A percentile compares a stretch with the other conserved stretches of the same genome.
Evolutionary conservation across 1,284 basidiomycete species (phyloP).

Genomic region (Agroathelia rolfsii): DNA sequence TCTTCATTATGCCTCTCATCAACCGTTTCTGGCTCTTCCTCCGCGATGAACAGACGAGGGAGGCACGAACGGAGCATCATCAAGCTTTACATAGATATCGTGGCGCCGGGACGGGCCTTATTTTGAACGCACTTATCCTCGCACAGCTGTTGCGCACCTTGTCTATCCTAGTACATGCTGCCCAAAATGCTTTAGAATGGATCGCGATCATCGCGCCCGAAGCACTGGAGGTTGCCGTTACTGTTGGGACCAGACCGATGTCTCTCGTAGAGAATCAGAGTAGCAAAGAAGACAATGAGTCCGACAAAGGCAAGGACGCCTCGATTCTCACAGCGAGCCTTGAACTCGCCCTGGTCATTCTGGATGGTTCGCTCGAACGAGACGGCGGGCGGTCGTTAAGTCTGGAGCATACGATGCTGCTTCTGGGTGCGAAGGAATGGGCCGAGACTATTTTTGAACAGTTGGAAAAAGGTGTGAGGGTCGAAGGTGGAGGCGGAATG

Average conservation of each 20-base stretch:
- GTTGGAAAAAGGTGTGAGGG: conserved; percentile 55
- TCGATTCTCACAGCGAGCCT: conserved; percentile 66
- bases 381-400: conserved; percentile 71
- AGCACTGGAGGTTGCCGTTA: conserved; percentile 72
- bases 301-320: conserved; percentile 40
- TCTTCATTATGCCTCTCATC: conserved; percentile 80
- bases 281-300: conserved; percentile 26
- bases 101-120: conserved; percentile 69
- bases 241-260: conserved; percentile 61
- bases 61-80: conserved; percentile 50
- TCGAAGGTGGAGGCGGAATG: conserved; percentile 56
- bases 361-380: conserved; percentile 67
- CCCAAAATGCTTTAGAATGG: conserved; percentile 73
- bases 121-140: conserved; percentile 70
- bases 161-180: conserved; percentile 74
- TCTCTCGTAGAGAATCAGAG: conserved; percentile 36
- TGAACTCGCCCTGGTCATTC: conserved; percentile 66
- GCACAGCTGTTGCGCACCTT: conserved; percentile 70
- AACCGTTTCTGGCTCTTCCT: conserved; percentile 89
- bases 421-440: conserved; percentile 78
- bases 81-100: conserved; percentile 44
- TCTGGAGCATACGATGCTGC: conserved; percentile 61
- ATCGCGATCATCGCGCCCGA: conserved; percentile 72
- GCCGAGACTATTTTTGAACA: conserved; percentile 57
- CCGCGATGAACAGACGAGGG: conserved; percentile 68